These are phyloP conservation scores for Oldenlandia corymbosa DNA, from an alignment of 257 asterid genomes.

Conservation along the genomic window DNA sequence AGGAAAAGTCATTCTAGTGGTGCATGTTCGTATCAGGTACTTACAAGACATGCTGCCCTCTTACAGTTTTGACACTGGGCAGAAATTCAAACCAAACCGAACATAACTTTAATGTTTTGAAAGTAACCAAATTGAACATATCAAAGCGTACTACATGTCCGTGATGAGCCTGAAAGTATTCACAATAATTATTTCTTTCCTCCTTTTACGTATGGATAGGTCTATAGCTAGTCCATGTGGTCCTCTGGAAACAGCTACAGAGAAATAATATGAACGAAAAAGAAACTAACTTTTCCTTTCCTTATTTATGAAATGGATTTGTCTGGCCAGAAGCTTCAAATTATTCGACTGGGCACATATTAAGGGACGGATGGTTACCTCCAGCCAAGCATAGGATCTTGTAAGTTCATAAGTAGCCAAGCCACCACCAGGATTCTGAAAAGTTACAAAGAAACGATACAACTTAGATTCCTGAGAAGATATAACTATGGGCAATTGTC, in stretches of 20 bases:
- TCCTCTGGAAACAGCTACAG: conserved; percentile 14
- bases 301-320: not conserved
- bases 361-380: conserved; percentile 45
- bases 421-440: conserved; percentile 81
- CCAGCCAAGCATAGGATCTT: conserved; percentile 97
- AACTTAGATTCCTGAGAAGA: conserved; percentile 18
- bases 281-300: not conserved
- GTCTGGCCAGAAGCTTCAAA: not conserved
- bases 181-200: not conserved
- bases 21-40: too few relatives aligned
- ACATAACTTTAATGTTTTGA: too few relatives aligned
- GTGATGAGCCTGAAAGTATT: not conserved
- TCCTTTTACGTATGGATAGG: not conserved
- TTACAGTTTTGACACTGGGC: not conserved
- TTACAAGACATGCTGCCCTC: not conserved
- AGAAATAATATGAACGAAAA: not conserved
- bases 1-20: too few relatives aligned
- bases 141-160: not conserved
- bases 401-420: conserved; percentile 97
- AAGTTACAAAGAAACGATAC: conserved; percentile 28
- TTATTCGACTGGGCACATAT: conserved; percentile 11
- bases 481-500: not conserved
- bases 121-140: not conserved
- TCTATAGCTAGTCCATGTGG: not conserved
- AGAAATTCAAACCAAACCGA: too few relatives aligned